Base-by-base conservation (phyloP, 257 asterid genomes). In the Solanum ossicruentum region DNA sequence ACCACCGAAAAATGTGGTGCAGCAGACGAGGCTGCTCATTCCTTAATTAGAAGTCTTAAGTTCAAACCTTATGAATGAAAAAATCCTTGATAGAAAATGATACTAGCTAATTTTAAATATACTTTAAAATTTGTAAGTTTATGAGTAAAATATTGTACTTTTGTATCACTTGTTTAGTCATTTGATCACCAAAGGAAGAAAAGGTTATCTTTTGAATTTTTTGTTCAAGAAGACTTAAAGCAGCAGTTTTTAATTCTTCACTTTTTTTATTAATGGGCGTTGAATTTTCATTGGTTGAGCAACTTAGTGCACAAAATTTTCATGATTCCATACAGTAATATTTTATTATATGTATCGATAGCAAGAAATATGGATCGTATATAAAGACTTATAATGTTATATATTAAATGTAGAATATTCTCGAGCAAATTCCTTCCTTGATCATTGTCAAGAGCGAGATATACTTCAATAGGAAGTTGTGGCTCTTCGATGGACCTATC, bases 121-220 rank as follows among this genome's bases (percentile, higher is more conserved):
- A 3, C 63, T 56, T 56, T 20, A 18, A 57, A 0, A 57, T 8
- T 57, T 57, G 18, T 7, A 21, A 57, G 5, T 57, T 18, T 56
- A 56, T 56, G 23, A 57, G 20, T 17, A 57, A 57, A 57, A 18
- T 60, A 60, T n/a, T 58, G n/a, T 60, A 60, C 32, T 57, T 60
- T 60, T 9, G 32, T 60, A 26, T 6, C 39, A 51, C 56, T 70
- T 66, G 83, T 88, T 32, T 83, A 18, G 52, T 39, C 84, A 69
- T 84, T 56, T 80, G 66, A 58, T 58, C 84, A 75, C 86, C 85
- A 32, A 81, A 81, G 87, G 82, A 75, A 73, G 20, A 12, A 83
- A 63, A 69, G 58, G 26, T 73, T 85, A 86, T 57, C 51, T 85
- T 84, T 61, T 72, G 79, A 75, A 60, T 60, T 51, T 57, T 70